Percentiles rank a stretch among this genome's conserved stretches.
phyloP scores from a whole-genome alignment of 176 grass and related monocot species.

The Triticum timopheevii region DNA sequence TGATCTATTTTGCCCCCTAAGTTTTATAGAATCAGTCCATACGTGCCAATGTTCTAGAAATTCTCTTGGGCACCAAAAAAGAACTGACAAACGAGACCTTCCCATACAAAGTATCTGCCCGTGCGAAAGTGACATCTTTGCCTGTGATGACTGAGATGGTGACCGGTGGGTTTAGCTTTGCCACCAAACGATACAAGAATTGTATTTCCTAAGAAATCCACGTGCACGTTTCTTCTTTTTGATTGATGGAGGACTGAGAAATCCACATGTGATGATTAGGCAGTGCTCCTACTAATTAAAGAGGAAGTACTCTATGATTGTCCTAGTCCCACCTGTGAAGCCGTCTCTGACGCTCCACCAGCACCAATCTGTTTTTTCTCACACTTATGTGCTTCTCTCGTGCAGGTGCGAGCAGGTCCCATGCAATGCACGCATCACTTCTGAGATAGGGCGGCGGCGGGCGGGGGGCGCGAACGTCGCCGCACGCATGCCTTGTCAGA shows the following conservation, averaged over 20 bases:
- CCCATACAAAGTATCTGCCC: neutral
- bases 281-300: neutral
- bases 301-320: constrained; percentile 24
- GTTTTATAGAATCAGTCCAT: neutral
- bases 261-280: neutral
- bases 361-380: neutral
- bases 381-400: constrained; percentile 28
- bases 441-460: neutral
- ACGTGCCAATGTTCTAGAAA: neutral
- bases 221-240: neutral
- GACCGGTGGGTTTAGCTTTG: neutral
- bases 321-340: constrained; percentile 17
- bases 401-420: neutral
- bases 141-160: neutral
- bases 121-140: neutral
- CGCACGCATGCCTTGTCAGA: constrained; percentile 11
- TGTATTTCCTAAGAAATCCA: neutral
- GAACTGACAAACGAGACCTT: neutral
- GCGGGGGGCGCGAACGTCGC: constrained; percentile 18
- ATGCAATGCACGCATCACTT: neutral
- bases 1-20: neutral
- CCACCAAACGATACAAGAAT: neutral
- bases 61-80: neutral
- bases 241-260: neutral
- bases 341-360: neutral